A percentile compares a stretch with the other conserved stretches of the same genome.
Evolutionary conservation across 2,329 filamentous ascomycete species (phyloP).

Genomic region (Parastagonospora nodorum): DNA sequence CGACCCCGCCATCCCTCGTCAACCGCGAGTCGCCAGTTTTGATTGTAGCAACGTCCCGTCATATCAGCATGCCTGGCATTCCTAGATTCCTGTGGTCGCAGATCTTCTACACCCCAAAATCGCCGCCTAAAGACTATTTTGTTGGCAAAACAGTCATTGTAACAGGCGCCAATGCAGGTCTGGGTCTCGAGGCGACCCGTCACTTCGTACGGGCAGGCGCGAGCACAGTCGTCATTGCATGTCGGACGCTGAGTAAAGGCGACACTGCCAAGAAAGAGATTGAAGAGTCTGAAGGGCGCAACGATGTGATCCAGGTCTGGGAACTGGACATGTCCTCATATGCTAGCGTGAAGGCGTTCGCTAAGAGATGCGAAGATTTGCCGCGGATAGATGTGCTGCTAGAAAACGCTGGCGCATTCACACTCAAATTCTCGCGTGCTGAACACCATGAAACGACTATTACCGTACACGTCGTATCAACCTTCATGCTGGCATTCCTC

Average conservation of each 20-base stretch:
- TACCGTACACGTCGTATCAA: neutral
- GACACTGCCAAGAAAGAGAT: neutral
- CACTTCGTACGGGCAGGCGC: neutral
- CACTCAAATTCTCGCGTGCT: neutral
- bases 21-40: too few species aligned
- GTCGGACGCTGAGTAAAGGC: neutral
- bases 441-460: neutral
- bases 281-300: neutral
- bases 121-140: neutral
- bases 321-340: neutral
- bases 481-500: neutral
- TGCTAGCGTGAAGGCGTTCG: neutral
- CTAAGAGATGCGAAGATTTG: neutral
- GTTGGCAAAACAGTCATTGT: neutral
- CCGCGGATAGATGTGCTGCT: neutral
- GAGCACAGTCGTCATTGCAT: neutral
- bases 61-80: too few species aligned
- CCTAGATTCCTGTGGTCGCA: neutral
- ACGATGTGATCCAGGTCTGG: neutral
- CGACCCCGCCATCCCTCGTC: too few species aligned
- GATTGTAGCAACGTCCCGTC: too few species aligned
- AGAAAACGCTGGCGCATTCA: neutral
- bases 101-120: neutral
- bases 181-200: neutral
- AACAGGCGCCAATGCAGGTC: neutral